Conservation (phyloP, 1,284 basidiomycete genomes). For the Coniferiporia weirii region DNA sequence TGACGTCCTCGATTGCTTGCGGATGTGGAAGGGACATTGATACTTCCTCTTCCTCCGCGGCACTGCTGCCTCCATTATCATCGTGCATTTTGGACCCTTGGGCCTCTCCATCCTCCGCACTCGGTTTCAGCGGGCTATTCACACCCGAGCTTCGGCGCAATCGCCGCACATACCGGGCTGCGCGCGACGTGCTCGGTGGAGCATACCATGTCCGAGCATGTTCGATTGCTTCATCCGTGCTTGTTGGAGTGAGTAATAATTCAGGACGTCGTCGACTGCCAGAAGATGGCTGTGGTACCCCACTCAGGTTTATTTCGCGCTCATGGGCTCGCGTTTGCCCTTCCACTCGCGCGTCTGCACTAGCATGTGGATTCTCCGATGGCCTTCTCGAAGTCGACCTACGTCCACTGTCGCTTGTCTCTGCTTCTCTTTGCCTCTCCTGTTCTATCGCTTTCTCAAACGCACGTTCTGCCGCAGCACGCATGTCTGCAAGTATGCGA, state of each 20-base stretch:
- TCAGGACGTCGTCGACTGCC: neutral
- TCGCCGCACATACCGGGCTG: conserved; percentile 5
- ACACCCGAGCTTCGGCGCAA: conserved; percentile 1
- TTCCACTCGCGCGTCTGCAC: neutral
- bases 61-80: neutral
- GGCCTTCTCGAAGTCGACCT: neutral
- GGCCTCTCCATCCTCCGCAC: neutral
- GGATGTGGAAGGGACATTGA: neutral
- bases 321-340: neutral
- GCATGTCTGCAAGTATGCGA: conserved; percentile 10
- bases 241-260: conserved; percentile 8
- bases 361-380: neutral
- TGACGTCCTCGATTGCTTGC: neutral
- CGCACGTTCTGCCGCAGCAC: conserved; percentile 5
- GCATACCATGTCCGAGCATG: conserved; percentile 3
- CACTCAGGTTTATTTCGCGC: neutral
- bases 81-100: neutral
- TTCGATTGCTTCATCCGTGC: conserved; percentile 1
- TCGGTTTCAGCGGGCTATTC: conserved; percentile 1
- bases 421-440: neutral
- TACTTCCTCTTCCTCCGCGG: conserved; percentile 10
- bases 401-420: neutral
- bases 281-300: neutral
- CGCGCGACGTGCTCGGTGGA: conserved; percentile 15
- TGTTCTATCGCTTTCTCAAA: conserved; percentile 1